These are phyloP conservation scores for Gossypium schwendimanii DNA, from an alignment of 441 rosid species.

Conservation along the genomic window DNA sequence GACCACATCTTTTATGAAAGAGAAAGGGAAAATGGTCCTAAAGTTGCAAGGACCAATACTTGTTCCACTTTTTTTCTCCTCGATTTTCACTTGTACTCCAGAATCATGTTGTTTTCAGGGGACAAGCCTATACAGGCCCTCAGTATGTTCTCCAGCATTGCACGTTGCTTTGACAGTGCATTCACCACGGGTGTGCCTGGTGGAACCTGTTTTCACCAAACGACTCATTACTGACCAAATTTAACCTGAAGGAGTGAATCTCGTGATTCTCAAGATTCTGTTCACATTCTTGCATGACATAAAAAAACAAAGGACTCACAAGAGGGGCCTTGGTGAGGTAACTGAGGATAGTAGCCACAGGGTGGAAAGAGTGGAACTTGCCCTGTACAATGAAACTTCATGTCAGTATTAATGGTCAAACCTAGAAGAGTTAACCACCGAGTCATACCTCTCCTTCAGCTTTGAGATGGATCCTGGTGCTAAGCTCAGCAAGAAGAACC, in stretches of 20 bases:
- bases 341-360: slow-evolving; percentile 91
- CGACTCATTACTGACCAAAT: too few relatives aligned
- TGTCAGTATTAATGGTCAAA: neutral
- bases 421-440: neutral
- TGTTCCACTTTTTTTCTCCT: slow-evolving; percentile 10
- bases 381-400: slow-evolving; percentile 34
- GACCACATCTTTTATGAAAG: slow-evolving; percentile 10
- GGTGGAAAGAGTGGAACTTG: slow-evolving; percentile 90
- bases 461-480: slow-evolving; percentile 80
- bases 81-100: slow-evolving; percentile 73
- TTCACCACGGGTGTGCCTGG: slow-evolving; percentile 93
- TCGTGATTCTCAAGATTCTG: too few relatives aligned
- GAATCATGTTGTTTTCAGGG: slow-evolving; percentile 92
- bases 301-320: slow-evolving; percentile 32
- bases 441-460: slow-evolving; percentile 71
- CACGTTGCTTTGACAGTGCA: slow-evolving; percentile 85
- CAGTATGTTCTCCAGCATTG: slow-evolving; percentile 90
- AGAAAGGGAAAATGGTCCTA: slow-evolving; percentile 13
- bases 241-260: too few relatives aligned
- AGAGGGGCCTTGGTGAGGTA: slow-evolving; percentile 95
- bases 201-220: slow-evolving; percentile 51
- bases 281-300: too few relatives aligned
- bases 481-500: slow-evolving; percentile 89
- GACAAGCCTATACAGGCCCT: slow-evolving; percentile 90
- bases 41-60: neutral